Evolutionary conservation across 1,139 yeast genomes (phyloP).

Genomic region (Magnusiomyces paraingens): DNA sequence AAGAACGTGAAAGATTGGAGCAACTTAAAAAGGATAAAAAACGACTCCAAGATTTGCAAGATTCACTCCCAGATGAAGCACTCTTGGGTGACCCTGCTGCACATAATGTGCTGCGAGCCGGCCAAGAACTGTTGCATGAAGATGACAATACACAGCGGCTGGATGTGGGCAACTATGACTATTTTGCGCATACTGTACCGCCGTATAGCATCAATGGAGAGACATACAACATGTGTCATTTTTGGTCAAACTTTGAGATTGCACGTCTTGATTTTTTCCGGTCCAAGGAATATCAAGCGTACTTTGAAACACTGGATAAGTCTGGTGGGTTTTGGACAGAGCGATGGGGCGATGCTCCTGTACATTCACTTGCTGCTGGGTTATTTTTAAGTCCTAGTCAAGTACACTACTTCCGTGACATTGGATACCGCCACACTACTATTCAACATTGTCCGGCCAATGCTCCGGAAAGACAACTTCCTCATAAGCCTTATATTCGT

Average conservation of each 20-base stretch:
- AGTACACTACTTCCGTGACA: conserved; percentile 82
- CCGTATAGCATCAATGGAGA: conserved; percentile 47
- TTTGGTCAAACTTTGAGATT: conserved; percentile 92
- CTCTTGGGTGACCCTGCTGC: conserved; percentile 11
- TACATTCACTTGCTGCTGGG: conserved; percentile 79
- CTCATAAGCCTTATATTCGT: conserved; percentile 30
- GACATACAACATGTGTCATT: conserved; percentile 75
- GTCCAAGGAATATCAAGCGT: conserved; percentile 54
- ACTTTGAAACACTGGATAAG: conserved; percentile 58
- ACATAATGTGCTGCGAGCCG: conserved; percentile 6
- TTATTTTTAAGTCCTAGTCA: conserved; percentile 60
- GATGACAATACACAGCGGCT: conserved; percentile 14
- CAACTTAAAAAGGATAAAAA: conserved; percentile 27
- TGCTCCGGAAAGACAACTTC: conserved; percentile 34
- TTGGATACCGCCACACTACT: conserved; percentile 77
- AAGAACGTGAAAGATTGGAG: conserved; percentile 23
- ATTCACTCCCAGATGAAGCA: conserved; percentile 21
- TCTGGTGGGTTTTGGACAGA: conserved; percentile 81
- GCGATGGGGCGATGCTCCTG: conserved; percentile 95
- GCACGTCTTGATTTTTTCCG: conserved; percentile 71
- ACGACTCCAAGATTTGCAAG: conserved; percentile 18
- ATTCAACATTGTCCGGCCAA: conserved; percentile 81
- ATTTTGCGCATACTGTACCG: conserved; percentile 20
- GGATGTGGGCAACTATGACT: conserved; percentile 17
- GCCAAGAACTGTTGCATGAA: conserved; percentile 9